Percentiles rank a stretch among this genome's conserved stretches.
phyloP scores from a whole-genome alignment of 345 rosid species.

The Brassica nigra region DNA sequence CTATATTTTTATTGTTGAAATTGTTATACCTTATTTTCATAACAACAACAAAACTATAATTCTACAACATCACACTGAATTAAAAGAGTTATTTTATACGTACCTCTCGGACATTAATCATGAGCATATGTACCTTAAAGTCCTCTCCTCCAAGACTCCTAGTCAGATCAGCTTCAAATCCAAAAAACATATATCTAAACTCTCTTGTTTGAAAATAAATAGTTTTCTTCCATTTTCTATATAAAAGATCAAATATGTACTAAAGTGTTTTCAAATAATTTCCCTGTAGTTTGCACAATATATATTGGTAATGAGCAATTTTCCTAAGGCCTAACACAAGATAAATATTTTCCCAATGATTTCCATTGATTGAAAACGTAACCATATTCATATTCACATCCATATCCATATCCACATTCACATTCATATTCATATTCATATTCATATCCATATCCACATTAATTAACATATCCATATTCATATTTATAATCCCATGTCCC shows the following conservation, averaged over 20 bases:
- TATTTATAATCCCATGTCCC: not conserved
- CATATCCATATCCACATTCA: not conserved
- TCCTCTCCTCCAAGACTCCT: constrained; percentile 60
- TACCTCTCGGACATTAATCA: constrained; percentile 66
- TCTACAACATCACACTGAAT: not conserved
- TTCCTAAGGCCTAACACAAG: not conserved
- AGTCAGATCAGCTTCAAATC: constrained; percentile 55
- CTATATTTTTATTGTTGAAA: not conserved
- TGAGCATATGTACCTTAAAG: constrained; percentile 62
- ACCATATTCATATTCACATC: not conserved
- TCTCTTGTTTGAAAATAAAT: not conserved
- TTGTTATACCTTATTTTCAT: not conserved
- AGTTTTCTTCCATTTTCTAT: not conserved
- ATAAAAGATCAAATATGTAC: not conserved
- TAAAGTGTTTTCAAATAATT: not conserved
- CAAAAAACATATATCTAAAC: constrained; percentile 8
- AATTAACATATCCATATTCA: not conserved
- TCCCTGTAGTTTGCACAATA: not conserved
- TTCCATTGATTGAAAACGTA: not conserved
- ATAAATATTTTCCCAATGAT: not conserved
- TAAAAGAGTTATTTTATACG: not conserved
- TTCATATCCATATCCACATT: not conserved
- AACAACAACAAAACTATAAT: not conserved
- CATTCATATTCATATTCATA: not conserved
- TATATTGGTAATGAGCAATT: not conserved